Evolutionary conservation across 1,139 yeast genomes (phyloP).

Genomic region (Suhomyces bolitotheri): DNA sequence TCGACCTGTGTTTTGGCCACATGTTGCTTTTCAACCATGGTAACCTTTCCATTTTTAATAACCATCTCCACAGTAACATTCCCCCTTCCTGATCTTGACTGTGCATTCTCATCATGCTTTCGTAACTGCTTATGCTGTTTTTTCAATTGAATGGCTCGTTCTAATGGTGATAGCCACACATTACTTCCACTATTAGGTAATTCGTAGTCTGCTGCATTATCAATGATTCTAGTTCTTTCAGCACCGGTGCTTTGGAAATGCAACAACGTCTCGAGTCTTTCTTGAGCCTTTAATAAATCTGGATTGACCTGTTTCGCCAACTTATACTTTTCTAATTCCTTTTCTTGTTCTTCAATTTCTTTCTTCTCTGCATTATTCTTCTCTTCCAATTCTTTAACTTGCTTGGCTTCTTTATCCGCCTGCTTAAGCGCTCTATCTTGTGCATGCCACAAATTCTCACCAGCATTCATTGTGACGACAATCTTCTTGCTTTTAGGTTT

Average conservation of each 20-base stretch:
- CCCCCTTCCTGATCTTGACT: slow-evolving; percentile 68
- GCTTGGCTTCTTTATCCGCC: slow-evolving; percentile 42
- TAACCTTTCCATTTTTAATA: slow-evolving; percentile 78
- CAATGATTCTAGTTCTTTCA: slow-evolving; percentile 88
- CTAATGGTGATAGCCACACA: slow-evolving; percentile 87
- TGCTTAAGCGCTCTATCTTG: slow-evolving; percentile 63
- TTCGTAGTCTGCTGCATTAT: slow-evolving; percentile 89
- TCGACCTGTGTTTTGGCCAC: slow-evolving; percentile 17
- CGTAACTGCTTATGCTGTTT: slow-evolving; percentile 75
- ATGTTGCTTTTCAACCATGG: slow-evolving; percentile 43
- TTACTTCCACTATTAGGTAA: slow-evolving; percentile 48
- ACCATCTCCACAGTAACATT: slow-evolving; percentile 74
- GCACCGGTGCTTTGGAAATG: slow-evolving; percentile 85
- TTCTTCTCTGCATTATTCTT: slow-evolving; percentile 32
- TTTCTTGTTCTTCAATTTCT: slow-evolving; percentile 37
- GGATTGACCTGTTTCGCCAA: slow-evolving; percentile 41
- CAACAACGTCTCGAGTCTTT: slow-evolving; percentile 67
- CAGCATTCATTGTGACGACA: slow-evolving; percentile 54
- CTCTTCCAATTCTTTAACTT: slow-evolving; percentile 22
- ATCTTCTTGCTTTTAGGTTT: slow-evolving; percentile 41
- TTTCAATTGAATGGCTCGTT: slow-evolving; percentile 79
- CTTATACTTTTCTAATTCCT: slow-evolving; percentile 41
- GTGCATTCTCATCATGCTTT: slow-evolving; percentile 59
- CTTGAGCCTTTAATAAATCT: slow-evolving; percentile 67
- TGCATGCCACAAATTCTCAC: slow-evolving; percentile 66